Base-by-base conservation (phyloP, 129 eudicot genomes). In the Erigeron canadensis region DNA sequence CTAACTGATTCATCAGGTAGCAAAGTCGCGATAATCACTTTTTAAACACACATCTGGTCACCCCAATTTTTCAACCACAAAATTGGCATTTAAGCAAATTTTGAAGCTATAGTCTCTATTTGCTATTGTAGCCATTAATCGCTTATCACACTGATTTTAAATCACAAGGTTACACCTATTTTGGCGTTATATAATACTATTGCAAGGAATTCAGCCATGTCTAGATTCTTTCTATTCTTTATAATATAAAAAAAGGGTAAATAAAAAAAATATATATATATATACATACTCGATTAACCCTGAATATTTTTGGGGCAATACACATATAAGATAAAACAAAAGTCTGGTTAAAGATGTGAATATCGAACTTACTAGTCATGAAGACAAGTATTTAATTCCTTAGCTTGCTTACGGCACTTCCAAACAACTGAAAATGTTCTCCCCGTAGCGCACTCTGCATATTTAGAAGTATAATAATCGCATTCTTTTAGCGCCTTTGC, bases 371-470 rank as follows among this genome's bases (percentile, higher is more conserved):
- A 93, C 98, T 63, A 93, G 69, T 85, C 91, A 81, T 93, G 95
- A 79, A 93, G 98, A 77, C 98, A 93, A 16, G 59, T 75, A 71
- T 93, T 93, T 47, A 93, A 73, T 79, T 93, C 96, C 67, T 87
- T 86, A 45, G 96, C 96, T 85, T 93, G 96, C n/a, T 70, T 67
- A 40, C 98, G 91, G 50, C 98, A 93, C 76, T 83, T 78, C 96
- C 96, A 89, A 43, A 93, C 91, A 64, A 93, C 92, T 8, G 98
- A 89, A 68, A 93, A 34, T 2, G 96, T 93, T 83, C 91, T 93
- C 79, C 98, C 98, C 4, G 83, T 34, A 67, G 96, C 93, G 79
- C 98, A 93, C 78, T 87, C 96, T 9, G 98, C 98, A 75, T 89
- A 93, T 43, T 84, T 93, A 56, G 95, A 60, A 61, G 91, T 75